These are phyloP conservation scores for Penicillium lividum DNA, from an alignment of 495 filamentous ascomycete species.

Conservation along the genomic window DNA sequence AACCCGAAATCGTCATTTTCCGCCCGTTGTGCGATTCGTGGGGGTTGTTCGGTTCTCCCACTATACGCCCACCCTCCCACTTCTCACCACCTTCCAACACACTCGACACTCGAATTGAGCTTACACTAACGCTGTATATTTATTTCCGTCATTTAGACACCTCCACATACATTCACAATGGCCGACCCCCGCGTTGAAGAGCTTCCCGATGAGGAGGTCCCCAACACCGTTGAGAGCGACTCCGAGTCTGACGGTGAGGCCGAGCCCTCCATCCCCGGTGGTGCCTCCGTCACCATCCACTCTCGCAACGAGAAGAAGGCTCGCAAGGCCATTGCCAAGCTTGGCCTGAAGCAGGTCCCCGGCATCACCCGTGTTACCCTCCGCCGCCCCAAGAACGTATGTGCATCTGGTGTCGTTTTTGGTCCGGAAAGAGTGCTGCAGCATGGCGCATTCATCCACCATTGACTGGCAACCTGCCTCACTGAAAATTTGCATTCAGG, in stretches of 20 bases:
- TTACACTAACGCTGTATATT: constrained; percentile 17
- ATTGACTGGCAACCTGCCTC: background rate
- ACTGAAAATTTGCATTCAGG: background rate
- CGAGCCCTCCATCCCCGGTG: constrained; percentile 74
- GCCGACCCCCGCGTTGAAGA: constrained; percentile 98
- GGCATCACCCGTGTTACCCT: constrained; percentile 98
- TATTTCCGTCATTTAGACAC: constrained; percentile 28
- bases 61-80: constrained; percentile 23
- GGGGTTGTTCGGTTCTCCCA: constrained; percentile 23
- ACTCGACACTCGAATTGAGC: constrained; percentile 2
- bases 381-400: constrained; percentile 95
- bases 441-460: constrained; percentile 3
- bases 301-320: constrained; percentile 99
- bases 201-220: constrained; percentile 78
- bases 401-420: constrained; percentile 13
- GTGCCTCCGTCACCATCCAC: constrained; percentile 86
- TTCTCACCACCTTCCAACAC: constrained; percentile 5
- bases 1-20: constrained; percentile 31
- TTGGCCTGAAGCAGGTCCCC: constrained; percentile 91
- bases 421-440: background rate
- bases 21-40: constrained; percentile 32
- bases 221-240: constrained; percentile 79
- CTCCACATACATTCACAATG: constrained; percentile 63
- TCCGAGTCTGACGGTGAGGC: constrained; percentile 74
- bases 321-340: constrained; percentile 95